Conservation (phyloP, 768 basidiomycete species). For the Leccinum aurantiacum region DNA sequence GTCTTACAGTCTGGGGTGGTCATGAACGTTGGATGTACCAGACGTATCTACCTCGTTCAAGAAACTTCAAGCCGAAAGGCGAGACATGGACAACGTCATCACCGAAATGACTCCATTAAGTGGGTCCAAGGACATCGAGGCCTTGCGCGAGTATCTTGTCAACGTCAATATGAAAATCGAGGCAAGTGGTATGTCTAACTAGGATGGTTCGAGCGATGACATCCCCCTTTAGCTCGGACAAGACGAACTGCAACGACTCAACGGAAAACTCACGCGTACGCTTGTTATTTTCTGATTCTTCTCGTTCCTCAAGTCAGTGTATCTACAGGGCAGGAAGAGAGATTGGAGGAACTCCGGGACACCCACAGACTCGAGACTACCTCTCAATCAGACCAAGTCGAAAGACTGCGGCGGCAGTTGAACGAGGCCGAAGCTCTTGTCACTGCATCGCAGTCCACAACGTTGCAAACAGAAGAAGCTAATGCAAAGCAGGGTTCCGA, state of each 20-base stretch:
- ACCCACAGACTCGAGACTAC: slow-evolving; percentile 76
- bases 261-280: slow-evolving; percentile 71
- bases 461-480: slow-evolving; percentile 49
- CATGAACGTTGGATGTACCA: slow-evolving; percentile 30
- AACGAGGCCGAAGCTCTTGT: slow-evolving; percentile 70
- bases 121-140: slow-evolving; percentile 60
- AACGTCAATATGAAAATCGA: slow-evolving; percentile 67
- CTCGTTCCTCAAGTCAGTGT: slow-evolving; percentile 6
- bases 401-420: slow-evolving; percentile 66
- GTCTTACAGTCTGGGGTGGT: background rate
- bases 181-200: slow-evolving; percentile 42
- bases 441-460: slow-evolving; percentile 51
- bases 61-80: slow-evolving; percentile 69
- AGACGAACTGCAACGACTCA: slow-evolving; percentile 78
- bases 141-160: slow-evolving; percentile 71
- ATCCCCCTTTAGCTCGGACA: slow-evolving; percentile 52
- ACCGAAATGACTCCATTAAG: slow-evolving; percentile 70
- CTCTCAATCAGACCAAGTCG: slow-evolving; percentile 77
- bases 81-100: slow-evolving; percentile 65
- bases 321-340: slow-evolving; percentile 73
- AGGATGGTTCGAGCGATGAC: background rate
- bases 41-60: slow-evolving; percentile 81
- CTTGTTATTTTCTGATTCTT: background rate
- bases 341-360: slow-evolving; percentile 81
- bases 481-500: slow-evolving; percentile 52